Evolutionary conservation across 1,139 yeast genomes (phyloP).

Genomic region (Kurtzmaniella natalensis): DNA sequence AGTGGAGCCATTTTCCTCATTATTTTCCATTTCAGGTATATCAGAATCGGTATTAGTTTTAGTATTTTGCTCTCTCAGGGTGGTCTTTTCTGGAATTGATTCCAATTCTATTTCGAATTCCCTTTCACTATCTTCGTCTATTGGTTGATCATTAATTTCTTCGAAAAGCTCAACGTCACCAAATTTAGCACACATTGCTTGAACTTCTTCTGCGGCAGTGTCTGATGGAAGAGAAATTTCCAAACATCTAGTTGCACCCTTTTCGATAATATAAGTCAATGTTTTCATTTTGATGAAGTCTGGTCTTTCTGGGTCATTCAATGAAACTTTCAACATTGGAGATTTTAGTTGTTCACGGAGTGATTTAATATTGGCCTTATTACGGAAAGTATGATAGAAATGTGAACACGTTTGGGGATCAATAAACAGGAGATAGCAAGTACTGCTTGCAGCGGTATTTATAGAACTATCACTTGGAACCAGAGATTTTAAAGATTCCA

Average conservation of each 20-base stretch:
- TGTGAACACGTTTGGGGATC: slow-evolving; percentile 31
- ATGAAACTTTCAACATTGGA: slow-evolving; percentile 24
- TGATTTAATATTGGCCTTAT: slow-evolving; percentile 20
- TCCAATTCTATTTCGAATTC: slow-evolving; percentile 1
- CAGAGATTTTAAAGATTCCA: too few relatives aligned
- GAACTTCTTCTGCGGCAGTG: slow-evolving; percentile 12
- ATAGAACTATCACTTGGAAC: too few relatives aligned
- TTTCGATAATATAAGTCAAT: slow-evolving; percentile 38
- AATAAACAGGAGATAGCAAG: slow-evolving; percentile 38
- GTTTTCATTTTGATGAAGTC: slow-evolving; percentile 41
- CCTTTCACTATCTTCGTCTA: neutral
- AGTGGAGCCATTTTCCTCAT: too few relatives aligned
- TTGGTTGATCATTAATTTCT: neutral
- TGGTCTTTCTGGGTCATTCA: slow-evolving; percentile 27
- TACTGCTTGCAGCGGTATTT: slow-evolving; percentile 1
- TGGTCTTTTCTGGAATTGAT: too few relatives aligned
- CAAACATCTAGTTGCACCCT: slow-evolving; percentile 37
- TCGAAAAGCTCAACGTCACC: slow-evolving; percentile 31
- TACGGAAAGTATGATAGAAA: slow-evolving; percentile 34
- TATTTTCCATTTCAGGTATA: too few relatives aligned
- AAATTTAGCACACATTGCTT: slow-evolving; percentile 23
- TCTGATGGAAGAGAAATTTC: slow-evolving; percentile 15
- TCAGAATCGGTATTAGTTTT: too few relatives aligned
- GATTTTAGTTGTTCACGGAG: slow-evolving; percentile 28
- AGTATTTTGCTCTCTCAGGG: too few relatives aligned